phyloP scores from a whole-genome alignment of 306 rosid genomes.

The Cyamopsis tetragonoloba region DNA sequence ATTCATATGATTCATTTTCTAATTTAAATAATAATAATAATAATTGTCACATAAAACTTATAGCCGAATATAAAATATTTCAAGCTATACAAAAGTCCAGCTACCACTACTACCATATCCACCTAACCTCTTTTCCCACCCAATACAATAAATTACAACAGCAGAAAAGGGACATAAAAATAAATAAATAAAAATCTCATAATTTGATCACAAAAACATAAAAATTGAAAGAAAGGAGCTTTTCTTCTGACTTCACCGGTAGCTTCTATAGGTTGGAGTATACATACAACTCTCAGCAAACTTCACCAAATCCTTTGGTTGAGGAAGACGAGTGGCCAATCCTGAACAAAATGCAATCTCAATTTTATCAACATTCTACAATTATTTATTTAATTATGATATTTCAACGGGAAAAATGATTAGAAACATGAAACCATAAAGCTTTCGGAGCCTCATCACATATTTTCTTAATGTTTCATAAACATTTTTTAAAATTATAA shows the following conservation, averaged over 20 bases:
- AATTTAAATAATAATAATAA: slow-evolving; percentile 15
- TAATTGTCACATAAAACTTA: not conserved
- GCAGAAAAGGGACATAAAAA: not conserved
- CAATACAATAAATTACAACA: slow-evolving; percentile 14
- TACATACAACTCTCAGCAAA: slow-evolving; percentile 94
- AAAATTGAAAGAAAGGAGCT: not conserved
- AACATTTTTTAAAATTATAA: no score
- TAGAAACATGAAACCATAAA: not conserved
- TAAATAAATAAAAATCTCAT: no score
- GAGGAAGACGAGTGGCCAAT: slow-evolving; percentile 86
- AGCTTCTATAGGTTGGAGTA: slow-evolving; percentile 65
- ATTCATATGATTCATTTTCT: slow-evolving; percentile 16
- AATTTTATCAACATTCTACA: not conserved
- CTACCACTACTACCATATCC: slow-evolving; percentile 20
- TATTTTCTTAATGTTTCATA: no score
- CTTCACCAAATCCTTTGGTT: slow-evolving; percentile 73
- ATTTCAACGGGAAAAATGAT: not conserved
- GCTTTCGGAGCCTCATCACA: no score
- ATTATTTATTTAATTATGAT: not conserved
- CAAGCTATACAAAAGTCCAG: slow-evolving; percentile 19
- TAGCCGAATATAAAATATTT: slow-evolving; percentile 15
- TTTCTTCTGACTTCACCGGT: slow-evolving; percentile 42
- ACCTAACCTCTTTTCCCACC: slow-evolving; percentile 11
- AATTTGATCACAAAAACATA: not conserved
- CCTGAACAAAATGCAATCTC: slow-evolving; percentile 43